Evolutionary conservation across 2,329 filamentous ascomycete species (phyloP).

Genomic region (Penicillium verrucosum): DNA sequence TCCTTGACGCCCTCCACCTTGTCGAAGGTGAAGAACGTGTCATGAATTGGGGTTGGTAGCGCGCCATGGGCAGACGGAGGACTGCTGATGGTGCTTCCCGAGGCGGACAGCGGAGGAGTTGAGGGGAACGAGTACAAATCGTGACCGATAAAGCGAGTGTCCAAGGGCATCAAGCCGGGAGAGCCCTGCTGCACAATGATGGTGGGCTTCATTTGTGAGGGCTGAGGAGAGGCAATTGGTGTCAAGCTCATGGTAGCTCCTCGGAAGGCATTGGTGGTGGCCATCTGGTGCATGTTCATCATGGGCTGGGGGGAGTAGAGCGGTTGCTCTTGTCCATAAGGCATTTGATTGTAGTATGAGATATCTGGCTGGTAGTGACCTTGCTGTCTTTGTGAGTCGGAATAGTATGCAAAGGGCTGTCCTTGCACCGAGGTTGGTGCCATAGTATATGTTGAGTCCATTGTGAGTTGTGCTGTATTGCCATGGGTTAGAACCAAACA

Average conservation of each 20-base stretch:
- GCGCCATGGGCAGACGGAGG: slow-evolving; percentile 72
- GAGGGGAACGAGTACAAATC: slow-evolving; percentile 72
- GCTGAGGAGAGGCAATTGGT: slow-evolving; percentile 71
- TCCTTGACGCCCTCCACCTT: slow-evolving; percentile 67
- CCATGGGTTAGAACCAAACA: background rate
- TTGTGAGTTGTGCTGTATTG: slow-evolving; percentile 35
- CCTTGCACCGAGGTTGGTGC: slow-evolving; percentile 56
- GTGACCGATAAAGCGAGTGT: slow-evolving; percentile 67
- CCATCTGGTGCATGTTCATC: slow-evolving; percentile 46
- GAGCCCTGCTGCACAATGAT: slow-evolving; percentile 63
- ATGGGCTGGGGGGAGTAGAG: slow-evolving; percentile 42
- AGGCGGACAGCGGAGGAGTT: slow-evolving; percentile 81
- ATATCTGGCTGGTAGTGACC: slow-evolving; percentile 65
- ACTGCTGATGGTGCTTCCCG: slow-evolving; percentile 81
- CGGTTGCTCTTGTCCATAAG: slow-evolving; percentile 33
- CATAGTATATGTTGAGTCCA: slow-evolving; percentile 63
- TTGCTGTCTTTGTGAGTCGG: slow-evolving; percentile 68
- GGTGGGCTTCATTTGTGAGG: slow-evolving; percentile 70
- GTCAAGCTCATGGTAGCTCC: slow-evolving; percentile 50
- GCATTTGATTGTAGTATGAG: slow-evolving; percentile 44
- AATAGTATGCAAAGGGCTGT: slow-evolving; percentile 86
- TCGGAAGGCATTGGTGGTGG: slow-evolving; percentile 43
- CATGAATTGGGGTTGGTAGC: slow-evolving; percentile 78
- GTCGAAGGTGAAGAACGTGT: slow-evolving; percentile 70
- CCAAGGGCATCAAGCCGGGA: slow-evolving; percentile 59